Percentiles rank a stretch among this genome's conserved stretches.
phyloP scores from a whole-genome alignment of 306 rosid species.

The Quercus rubra region DNA sequence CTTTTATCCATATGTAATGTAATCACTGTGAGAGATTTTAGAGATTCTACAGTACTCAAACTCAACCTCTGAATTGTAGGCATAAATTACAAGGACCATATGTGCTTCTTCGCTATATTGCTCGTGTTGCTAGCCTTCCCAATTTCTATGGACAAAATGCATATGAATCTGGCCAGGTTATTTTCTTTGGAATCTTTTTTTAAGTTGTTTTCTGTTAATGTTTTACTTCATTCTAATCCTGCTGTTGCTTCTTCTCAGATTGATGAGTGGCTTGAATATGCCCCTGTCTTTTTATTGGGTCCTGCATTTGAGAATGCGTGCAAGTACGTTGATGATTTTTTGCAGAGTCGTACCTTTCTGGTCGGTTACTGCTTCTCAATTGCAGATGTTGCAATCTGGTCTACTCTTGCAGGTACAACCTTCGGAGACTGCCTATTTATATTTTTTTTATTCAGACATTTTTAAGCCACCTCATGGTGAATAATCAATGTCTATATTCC shows the following conservation, averaged over 20 bases:
- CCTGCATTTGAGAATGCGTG: slow-evolving; percentile 83
- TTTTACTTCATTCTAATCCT: not conserved
- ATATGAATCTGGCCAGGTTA: slow-evolving; percentile 61
- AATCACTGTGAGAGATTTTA: not conserved
- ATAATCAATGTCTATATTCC: not conserved
- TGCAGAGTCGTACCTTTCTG: slow-evolving; percentile 57
- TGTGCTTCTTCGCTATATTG: slow-evolving; percentile 70
- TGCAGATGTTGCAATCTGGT: slow-evolving; percentile 89
- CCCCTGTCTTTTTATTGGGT: slow-evolving; percentile 64
- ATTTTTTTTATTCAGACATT: not conserved
- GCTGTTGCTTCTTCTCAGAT: slow-evolving; percentile 38
- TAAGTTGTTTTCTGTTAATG: not conserved
- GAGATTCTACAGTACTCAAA: not conserved
- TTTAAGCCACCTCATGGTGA: slow-evolving; percentile 2
- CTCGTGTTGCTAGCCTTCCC: slow-evolving; percentile 46
- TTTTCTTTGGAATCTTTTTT: slow-evolving; percentile 11
- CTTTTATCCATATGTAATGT: too few relatives aligned
- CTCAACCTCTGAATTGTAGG: slow-evolving; percentile 35
- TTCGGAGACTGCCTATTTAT: not conserved
- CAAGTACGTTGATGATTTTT: slow-evolving; percentile 62
- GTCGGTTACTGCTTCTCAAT: slow-evolving; percentile 60
- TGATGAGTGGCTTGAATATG: slow-evolving; percentile 81
- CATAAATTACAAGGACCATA: slow-evolving; percentile 51
- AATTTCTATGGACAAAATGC: slow-evolving; percentile 66
- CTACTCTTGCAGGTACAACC: slow-evolving; percentile 72